phyloP scores from a whole-genome alignment of 2,329 filamentous ascomycete genomes.

The Camptophora hylomeconis region DNA sequence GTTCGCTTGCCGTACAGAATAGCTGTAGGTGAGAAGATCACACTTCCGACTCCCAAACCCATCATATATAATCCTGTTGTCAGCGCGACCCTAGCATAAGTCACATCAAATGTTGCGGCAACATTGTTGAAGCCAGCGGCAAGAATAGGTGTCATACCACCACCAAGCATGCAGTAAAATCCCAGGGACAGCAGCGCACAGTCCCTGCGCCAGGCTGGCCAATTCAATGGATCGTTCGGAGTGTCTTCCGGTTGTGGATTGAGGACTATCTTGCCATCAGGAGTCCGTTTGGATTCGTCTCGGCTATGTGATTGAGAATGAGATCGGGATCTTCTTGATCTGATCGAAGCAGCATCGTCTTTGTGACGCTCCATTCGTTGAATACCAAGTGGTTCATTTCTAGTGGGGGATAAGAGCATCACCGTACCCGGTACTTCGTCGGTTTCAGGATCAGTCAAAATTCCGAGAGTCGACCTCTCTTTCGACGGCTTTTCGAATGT shows the following conservation, averaged over 20 bases:
- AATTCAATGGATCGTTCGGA: slow-evolving; percentile 83
- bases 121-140: slow-evolving; percentile 83
- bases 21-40: slow-evolving; percentile 77
- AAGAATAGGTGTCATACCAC: slow-evolving; percentile 80
- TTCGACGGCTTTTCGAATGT: too few species aligned
- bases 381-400: slow-evolving; percentile 50
- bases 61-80: slow-evolving; percentile 93
- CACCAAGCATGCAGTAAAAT: slow-evolving; percentile 85
- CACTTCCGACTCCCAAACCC: slow-evolving; percentile 73
- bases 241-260: slow-evolving; percentile 89
- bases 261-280: slow-evolving; percentile 71
- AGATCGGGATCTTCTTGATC: slow-evolving; percentile 15
- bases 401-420: slow-evolving; percentile 43
- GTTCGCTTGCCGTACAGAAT: slow-evolving; percentile 85
- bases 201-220: slow-evolving; percentile 72
- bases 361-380: too few species aligned
- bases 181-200: slow-evolving; percentile 67
- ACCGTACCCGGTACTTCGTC: slow-evolving; percentile 72
- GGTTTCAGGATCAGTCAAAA: slow-evolving; percentile 66
- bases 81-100: slow-evolving; percentile 60
- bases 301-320: too few species aligned
- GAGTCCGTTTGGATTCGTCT: slow-evolving; percentile 56
- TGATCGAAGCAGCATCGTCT: slow-evolving; percentile 31
- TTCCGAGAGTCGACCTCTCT: slow-evolving; percentile 53
- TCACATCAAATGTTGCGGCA: slow-evolving; percentile 51